Evolutionary conservation across 2,329 filamentous ascomycete species (phyloP).

Genomic region (Fusarium secorum): DNA sequence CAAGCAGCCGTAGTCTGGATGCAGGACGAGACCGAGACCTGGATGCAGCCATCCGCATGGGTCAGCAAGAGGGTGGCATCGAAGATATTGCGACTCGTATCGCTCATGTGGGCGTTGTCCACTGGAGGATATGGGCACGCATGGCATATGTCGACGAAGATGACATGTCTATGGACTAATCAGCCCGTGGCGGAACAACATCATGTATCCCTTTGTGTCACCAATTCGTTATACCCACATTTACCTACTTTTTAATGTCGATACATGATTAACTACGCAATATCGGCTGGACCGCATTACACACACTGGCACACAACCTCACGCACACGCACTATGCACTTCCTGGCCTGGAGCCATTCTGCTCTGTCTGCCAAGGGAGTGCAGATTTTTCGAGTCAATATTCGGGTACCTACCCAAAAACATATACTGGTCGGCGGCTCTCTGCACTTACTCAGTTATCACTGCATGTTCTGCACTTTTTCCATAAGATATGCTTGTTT

Average conservation of each 20-base stretch:
- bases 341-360: background rate
- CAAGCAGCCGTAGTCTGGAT: constrained; percentile 48
- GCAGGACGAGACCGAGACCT: constrained; percentile 43
- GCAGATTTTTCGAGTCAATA: background rate
- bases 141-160: constrained; percentile 70
- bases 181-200: background rate
- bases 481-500: background rate
- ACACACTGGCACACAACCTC: background rate
- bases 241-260: constrained; percentile 38
- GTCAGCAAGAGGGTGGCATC: constrained; percentile 62
- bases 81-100: constrained; percentile 78
- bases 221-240: constrained; percentile 22
- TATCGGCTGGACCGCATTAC: constrained; percentile 32
- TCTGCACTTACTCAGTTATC: constrained; percentile 25
- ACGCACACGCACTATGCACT: background rate
- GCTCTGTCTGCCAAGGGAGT: background rate
- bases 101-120: constrained; percentile 82
- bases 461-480: background rate
- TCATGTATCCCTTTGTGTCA: constrained; percentile 21
- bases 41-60: constrained; percentile 50
- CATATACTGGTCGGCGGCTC: constrained; percentile 22
- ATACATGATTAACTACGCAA: constrained; percentile 10
- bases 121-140: constrained; percentile 88
- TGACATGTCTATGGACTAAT: constrained; percentile 46
- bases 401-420: constrained; percentile 4